Percentiles rank a stretch among this genome's conserved stretches.
phyloP scores from a whole-genome alignment of 2,329 filamentous ascomycete species.

The Fusarium camptoceras region DNA sequence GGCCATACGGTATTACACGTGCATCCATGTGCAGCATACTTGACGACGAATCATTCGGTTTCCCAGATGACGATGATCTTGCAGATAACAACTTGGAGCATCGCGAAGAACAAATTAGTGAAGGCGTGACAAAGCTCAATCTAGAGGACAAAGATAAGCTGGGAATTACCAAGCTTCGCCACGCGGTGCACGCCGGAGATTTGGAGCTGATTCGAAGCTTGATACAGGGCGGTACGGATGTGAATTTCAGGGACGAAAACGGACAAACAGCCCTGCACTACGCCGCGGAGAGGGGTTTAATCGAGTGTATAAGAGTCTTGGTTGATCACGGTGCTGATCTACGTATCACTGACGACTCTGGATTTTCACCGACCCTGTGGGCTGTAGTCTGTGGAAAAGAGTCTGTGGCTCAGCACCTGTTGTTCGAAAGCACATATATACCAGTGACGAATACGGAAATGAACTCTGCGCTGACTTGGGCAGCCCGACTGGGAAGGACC shows the following conservation, averaged over 20 bases:
- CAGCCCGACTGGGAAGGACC: background rate
- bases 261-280: background rate
- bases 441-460: background rate
- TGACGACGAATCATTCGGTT: background rate
- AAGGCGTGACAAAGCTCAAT: background rate
- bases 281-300: background rate
- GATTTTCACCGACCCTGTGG: background rate
- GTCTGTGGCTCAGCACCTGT: rapidly evolving
- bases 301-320: background rate
- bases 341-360: background rate
- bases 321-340: background rate
- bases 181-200: background rate
- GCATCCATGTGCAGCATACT: background rate
- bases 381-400: background rate
- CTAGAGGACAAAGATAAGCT: background rate
- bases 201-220: background rate
- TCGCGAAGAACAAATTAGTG: background rate
- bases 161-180: background rate
- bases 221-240: background rate
- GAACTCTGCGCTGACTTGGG: background rate
- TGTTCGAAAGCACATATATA: no score
- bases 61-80: background rate
- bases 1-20: background rate
- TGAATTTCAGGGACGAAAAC: background rate
- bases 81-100: background rate